These are phyloP conservation scores for Conoideocrella luteorostrata DNA, from an alignment of 2,329 filamentous ascomycete species.

Conservation along the genomic window DNA sequence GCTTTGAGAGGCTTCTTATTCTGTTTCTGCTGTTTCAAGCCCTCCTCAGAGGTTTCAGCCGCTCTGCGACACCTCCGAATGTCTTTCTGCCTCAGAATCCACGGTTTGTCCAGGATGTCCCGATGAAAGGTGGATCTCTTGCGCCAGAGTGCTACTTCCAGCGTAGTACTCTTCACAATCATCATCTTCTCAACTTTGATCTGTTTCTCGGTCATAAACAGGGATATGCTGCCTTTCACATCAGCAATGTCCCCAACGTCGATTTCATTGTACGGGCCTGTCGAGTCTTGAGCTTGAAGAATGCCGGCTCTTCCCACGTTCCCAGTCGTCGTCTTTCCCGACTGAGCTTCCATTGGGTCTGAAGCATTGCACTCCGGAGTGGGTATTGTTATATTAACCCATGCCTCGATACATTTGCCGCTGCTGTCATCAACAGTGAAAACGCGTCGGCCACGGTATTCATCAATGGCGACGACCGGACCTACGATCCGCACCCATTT, in stretches of 20 bases:
- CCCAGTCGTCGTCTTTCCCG: constrained; percentile 1
- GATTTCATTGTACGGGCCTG: constrained; percentile 24
- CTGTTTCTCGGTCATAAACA: constrained; percentile 43
- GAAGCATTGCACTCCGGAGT: background rate
- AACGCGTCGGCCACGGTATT: constrained; percentile 38
- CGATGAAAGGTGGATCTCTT: constrained; percentile 43
- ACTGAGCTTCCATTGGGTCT: background rate
- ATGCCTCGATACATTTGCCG: constrained; percentile 48
- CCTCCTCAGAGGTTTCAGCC: constrained; percentile 30
- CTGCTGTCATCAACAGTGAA: constrained; percentile 62
- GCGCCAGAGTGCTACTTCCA: constrained; percentile 55
- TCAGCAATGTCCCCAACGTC: constrained; percentile 51
- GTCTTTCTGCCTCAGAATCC: constrained; percentile 45
- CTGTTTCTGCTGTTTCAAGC: constrained; percentile 20
- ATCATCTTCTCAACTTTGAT: constrained; percentile 46
- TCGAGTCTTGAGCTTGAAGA: background rate
- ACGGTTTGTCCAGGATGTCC: constrained; percentile 45
- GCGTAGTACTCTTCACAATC: constrained; percentile 43
- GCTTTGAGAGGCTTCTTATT: constrained; percentile 19
- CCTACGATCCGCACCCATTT: constrained; percentile 69
- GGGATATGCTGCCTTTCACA: constrained; percentile 45
- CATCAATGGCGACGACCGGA: constrained; percentile 57
- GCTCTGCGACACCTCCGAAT: constrained; percentile 44
- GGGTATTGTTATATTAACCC: constrained; percentile 10
- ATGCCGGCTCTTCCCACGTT: background rate